Conservation (phyloP, 768 basidiomycete species). For the Gelatoporia subvermispora region DNA sequence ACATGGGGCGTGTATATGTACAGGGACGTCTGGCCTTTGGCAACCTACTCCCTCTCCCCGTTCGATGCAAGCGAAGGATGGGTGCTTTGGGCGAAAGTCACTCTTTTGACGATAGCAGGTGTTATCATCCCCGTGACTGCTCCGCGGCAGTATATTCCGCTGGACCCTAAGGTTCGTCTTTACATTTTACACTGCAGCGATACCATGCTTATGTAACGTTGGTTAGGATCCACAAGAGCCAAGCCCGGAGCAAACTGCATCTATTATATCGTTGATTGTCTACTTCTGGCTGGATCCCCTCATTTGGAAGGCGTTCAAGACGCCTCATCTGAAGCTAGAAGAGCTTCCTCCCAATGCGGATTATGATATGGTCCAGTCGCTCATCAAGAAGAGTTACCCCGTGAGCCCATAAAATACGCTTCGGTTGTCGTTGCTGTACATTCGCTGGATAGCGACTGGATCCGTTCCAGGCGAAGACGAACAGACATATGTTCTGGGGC, state of each 20-base stretch:
- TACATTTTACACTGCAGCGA: neutral
- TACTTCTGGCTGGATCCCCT: constrained; percentile 54
- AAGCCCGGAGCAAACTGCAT: constrained; percentile 28
- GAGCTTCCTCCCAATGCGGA: constrained; percentile 47
- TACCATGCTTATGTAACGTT: neutral
- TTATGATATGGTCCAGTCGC: constrained; percentile 32
- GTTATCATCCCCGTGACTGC: constrained; percentile 49
- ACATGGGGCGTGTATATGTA: constrained; percentile 47
- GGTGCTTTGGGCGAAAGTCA: constrained; percentile 52
- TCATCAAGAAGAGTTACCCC: constrained; percentile 29
- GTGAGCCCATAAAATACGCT: constrained; percentile 18
- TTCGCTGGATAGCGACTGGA: constrained; percentile 25
- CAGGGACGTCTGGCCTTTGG: constrained; percentile 56
- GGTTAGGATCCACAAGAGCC: constrained; percentile 20
- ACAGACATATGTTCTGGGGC: constrained; percentile 22
- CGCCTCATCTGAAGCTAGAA: constrained; percentile 39
- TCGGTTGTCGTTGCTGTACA: neutral
- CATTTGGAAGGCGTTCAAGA: constrained; percentile 38
- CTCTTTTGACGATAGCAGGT: constrained; percentile 39
- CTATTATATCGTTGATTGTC: constrained; percentile 27
- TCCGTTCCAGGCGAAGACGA: constrained; percentile 19
- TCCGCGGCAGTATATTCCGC: constrained; percentile 54
- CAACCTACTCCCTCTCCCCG: constrained; percentile 47
- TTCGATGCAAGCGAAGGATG: constrained; percentile 44
- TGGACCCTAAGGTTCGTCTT: constrained; percentile 44